phyloP scores from a whole-genome alignment of 345 rosid species.

The Gossypium raimondii region DNA sequence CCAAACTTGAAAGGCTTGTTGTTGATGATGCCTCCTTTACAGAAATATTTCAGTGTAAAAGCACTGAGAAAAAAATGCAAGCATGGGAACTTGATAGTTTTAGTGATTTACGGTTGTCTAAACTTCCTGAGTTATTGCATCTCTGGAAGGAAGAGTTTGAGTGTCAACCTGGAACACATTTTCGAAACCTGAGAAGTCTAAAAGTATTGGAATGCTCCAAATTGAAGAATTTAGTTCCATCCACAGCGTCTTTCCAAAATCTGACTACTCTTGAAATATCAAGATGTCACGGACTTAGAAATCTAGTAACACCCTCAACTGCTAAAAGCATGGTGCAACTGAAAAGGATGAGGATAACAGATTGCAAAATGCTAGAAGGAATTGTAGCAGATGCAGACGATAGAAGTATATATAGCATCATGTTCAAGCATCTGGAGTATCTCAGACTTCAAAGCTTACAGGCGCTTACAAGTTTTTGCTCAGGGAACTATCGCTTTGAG shows the following conservation, averaged over 20 bases:
- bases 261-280: conserved; percentile 10
- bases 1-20: conserved; percentile 14
- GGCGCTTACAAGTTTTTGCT: conserved; percentile 13
- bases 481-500: not conserved
- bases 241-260: conserved; percentile 11
- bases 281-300: conserved; percentile 13
- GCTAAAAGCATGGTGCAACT: conserved; percentile 23
- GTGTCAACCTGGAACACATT: not conserved
- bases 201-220: not conserved
- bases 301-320: conserved; percentile 13
- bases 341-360: conserved; percentile 6
- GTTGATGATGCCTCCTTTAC: not conserved
- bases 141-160: not conserved
- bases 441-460: conserved; percentile 16
- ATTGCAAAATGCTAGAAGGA: conserved; percentile 20
- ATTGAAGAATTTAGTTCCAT: conserved; percentile 13
- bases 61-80: not conserved
- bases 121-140: conserved; percentile 10
- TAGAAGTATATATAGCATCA: not conserved
- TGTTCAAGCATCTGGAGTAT: conserved; percentile 14
- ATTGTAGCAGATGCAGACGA: not conserved
- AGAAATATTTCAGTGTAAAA: conserved; percentile 5
- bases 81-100: not conserved
- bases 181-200: conserved; percentile 6
- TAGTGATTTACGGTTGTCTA: conserved; percentile 7